Evolutionary conservation across 164 flowering plant genomes (phyloP), one percentile per base, ranked within the genome.

Genomic region (Platanus orientalis): DNA sequence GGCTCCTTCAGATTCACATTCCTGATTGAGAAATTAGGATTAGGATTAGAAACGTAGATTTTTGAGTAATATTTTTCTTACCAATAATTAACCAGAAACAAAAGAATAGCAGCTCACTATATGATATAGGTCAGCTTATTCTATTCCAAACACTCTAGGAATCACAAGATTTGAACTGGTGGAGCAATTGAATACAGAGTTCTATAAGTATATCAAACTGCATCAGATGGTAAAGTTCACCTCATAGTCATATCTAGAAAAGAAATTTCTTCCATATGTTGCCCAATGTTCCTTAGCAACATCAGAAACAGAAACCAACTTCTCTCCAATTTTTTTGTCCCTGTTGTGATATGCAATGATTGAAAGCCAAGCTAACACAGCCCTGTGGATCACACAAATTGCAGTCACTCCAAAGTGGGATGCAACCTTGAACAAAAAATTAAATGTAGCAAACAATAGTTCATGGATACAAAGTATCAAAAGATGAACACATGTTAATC

Each of bases 351-450:
- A 77, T 7, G 99, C 97, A 63, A 95, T 58, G 48, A 95, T 90
- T 26, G 99, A 92, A 69, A 95, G 89, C 99, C 99, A 95, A 70
- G 97, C 98, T 70, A 95, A 69, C 25, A 95, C 95, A 75, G 99
- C 96, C 99, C 99, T 95, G 75, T 65, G n/a, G 69, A 59, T 54
- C 7, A 42, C 47, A 54, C 61, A 61, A 11, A 7, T 36, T 36
- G 42, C 42, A 36, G 12, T 36, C 42, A 36, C 9, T 36, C 42
- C 7, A 13, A 36, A 7, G 42, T 36, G 42, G 42, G 7, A 36
- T 27, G 48, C 10, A 39, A 58, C 39, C 10, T 36, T 36, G 21
- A 26, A 58, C 9, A 1, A 60, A 26, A 42, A 45, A 21, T n/a
- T 44, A 32, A 13, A 16, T 2, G 42, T 36, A 17, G 49, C 4